Conservation (phyloP, 345 rosid species). For the Eucalyptus albens region DNA sequence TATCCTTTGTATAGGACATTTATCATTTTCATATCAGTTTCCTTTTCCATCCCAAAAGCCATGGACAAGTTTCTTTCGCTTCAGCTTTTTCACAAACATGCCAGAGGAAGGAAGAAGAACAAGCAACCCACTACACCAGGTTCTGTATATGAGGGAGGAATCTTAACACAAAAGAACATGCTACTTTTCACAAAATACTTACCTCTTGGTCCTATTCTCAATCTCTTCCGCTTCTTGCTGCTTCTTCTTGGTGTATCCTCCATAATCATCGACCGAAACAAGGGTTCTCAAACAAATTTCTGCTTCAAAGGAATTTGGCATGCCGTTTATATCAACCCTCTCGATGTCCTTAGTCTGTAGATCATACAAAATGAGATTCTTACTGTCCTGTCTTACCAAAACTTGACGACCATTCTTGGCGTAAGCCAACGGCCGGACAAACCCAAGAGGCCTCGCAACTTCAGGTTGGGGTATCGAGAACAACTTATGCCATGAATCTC, state of each 20-base stretch:
- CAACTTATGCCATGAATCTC: not conserved
- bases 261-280: not conserved
- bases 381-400: not conserved
- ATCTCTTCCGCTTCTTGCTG: not conserved
- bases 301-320: not conserved
- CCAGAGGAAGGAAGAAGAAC: not conserved
- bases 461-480: not conserved
- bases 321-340: not conserved
- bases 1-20: not conserved
- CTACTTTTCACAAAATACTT: not conserved
- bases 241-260: not conserved
- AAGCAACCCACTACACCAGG: not conserved
- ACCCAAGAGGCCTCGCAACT: not conserved
- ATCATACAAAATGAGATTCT: not conserved
- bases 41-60: not conserved
- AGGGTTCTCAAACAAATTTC: not conserved
- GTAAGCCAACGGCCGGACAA: not conserved
- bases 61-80: not conserved
- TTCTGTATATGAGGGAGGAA: not conserved
- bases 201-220: not conserved
- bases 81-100: not conserved
- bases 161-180: not conserved
- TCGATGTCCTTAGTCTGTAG: not conserved
- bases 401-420: not conserved
- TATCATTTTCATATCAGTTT: not conserved